These are phyloP conservation scores for Marasmius fiardii DNA, from an alignment of 1,284 basidiomycete genomes.

Conservation along the genomic window DNA sequence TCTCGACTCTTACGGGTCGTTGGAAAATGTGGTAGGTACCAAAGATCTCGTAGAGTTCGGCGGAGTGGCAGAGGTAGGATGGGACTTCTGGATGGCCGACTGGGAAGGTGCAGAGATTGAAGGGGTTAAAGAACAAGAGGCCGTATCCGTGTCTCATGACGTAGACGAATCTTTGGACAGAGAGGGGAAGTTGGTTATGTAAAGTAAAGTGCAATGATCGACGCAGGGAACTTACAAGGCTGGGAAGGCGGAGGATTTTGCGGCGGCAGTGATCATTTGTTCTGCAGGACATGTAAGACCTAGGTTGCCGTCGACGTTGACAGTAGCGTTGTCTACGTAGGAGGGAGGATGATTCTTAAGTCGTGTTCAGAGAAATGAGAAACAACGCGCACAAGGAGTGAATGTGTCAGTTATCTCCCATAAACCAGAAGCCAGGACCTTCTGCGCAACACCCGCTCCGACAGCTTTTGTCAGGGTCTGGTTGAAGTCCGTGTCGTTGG, in stretches of 20 bases:
- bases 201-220: neutral
- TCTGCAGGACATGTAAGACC: conserved; percentile 10
- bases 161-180: conserved; percentile 6
- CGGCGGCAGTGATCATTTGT: conserved; percentile 8
- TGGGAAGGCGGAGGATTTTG: conserved; percentile 9
- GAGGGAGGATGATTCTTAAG: neutral
- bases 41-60: conserved; percentile 14
- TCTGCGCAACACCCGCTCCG: conserved; percentile 5
- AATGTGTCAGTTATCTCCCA: conserved; percentile 16
- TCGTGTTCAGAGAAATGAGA: neutral
- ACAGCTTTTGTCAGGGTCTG: conserved; percentile 5
- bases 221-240: conserved; percentile 7
- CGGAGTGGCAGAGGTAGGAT: conserved; percentile 14
- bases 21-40: conserved; percentile 13
- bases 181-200: neutral
- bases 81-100: conserved; percentile 12
- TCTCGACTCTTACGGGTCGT: conserved; percentile 5
- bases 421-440: conserved; percentile 15
- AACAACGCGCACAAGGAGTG: conserved; percentile 11
- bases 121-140: conserved; percentile 11
- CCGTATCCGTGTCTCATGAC: conserved; percentile 11
- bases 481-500: conserved; percentile 17
- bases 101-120: conserved; percentile 12
- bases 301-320: conserved; percentile 5
- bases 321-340: neutral